Conservation (phyloP, 495 filamentous ascomycete species). For the Rhizodiscina lignyota region DNA sequence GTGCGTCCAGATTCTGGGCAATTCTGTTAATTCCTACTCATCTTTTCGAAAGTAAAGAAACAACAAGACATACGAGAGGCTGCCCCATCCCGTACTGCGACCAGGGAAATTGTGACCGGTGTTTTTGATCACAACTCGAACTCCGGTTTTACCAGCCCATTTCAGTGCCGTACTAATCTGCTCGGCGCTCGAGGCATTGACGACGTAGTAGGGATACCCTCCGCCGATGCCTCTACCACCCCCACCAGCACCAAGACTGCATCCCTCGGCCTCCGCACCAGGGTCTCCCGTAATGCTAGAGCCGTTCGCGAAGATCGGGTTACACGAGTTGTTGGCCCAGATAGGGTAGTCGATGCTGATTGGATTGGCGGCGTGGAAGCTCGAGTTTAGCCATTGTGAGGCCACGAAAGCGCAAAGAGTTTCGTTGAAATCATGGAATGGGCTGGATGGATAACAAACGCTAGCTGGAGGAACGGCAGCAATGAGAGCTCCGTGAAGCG, state of each 20-base stretch:
- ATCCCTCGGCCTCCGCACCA: constrained; percentile 14
- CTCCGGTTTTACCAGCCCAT: constrained; percentile 40
- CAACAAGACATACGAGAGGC: constrained; percentile 7
- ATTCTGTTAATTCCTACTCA: no score
- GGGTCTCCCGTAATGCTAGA: constrained; percentile 10
- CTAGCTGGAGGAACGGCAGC: constrained; percentile 6
- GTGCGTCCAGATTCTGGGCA: constrained; percentile 12
- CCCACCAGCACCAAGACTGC: constrained; percentile 38
- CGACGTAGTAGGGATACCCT: constrained; percentile 42
- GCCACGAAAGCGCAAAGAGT: constrained; percentile 8
- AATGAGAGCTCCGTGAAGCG: constrained; percentile 7
- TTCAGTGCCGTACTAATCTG: constrained; percentile 43
- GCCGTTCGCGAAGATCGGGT: constrained; percentile 11
- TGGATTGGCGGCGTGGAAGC: constrained; percentile 9
- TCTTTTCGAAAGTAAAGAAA: not conserved
- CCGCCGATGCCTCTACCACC: no score
- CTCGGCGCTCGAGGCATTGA: constrained; percentile 36
- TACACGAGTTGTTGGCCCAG: constrained; percentile 12
- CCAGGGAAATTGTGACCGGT: constrained; percentile 35
- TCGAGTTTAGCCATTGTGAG: constrained; percentile 11
- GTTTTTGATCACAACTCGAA: constrained; percentile 50
- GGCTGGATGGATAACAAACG: constrained; percentile 8
- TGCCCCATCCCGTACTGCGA: constrained; percentile 9
- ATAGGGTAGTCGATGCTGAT: constrained; percentile 11
- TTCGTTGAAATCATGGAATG: constrained; percentile 6